phyloP scores from a whole-genome alignment of 176 grass and related monocot species.

The Echinochloa phyllopogon region DNA sequence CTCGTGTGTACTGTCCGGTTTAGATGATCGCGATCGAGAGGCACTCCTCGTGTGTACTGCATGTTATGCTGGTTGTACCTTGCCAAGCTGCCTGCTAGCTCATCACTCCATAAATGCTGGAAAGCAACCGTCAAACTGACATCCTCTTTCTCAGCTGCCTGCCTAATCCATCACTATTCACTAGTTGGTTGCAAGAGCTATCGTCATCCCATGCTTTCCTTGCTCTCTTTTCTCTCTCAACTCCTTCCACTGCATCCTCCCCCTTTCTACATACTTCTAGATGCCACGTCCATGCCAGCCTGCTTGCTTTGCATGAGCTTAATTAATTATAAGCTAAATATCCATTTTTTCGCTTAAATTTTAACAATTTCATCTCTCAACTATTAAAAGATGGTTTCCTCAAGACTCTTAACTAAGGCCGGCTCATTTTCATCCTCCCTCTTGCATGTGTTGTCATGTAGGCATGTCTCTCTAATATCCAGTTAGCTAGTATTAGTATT shows the following conservation, averaged over 20 bases:
- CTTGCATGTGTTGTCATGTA: no score
- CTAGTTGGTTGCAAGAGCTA: background rate
- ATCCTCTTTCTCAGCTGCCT: background rate
- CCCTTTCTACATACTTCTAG: background rate
- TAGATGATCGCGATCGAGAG: background rate
- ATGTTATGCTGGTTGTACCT: background rate
- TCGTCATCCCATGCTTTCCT: background rate
- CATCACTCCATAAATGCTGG: background rate
- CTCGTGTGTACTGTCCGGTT: no score
- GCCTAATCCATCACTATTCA: background rate
- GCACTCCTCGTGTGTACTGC: background rate
- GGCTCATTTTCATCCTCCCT: no score
- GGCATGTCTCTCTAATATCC: no score
- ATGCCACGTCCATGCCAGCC: background rate
- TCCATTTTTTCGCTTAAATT: no score
- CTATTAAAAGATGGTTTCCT: no score
- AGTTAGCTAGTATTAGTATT: no score
- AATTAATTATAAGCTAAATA: background rate
- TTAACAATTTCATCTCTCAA: no score
- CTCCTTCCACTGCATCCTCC: background rate
- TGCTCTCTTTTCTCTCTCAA: background rate
- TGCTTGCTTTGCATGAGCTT: background rate
- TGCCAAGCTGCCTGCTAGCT: background rate
- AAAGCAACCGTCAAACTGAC: constrained; percentile 3
- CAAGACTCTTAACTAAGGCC: no score